These are phyloP conservation scores for Suillus placidus DNA, from an alignment of 768 basidiomycete genomes.

Conservation along the genomic window DNA sequence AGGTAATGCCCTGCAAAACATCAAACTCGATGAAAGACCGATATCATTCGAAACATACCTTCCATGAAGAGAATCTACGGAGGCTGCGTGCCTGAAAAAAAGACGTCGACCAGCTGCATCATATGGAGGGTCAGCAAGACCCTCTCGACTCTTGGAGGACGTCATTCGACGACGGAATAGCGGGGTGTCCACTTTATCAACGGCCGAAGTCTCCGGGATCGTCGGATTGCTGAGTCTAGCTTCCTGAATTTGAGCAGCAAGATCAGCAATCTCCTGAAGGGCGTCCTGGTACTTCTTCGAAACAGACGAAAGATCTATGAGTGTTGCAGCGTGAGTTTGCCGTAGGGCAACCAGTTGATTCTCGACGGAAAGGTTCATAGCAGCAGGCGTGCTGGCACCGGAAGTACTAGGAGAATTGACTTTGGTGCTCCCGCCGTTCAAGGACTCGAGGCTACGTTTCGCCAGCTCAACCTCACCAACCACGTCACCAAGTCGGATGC, in stretches of 20 bases:
- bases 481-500: slow-evolving; percentile 65
- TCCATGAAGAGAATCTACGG: slow-evolving; percentile 85
- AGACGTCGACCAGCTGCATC: slow-evolving; percentile 62
- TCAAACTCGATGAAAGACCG: slow-evolving; percentile 21
- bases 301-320: slow-evolving; percentile 77
- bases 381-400: slow-evolving; percentile 31
- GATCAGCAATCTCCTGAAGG: slow-evolving; percentile 88
- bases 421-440: slow-evolving; percentile 31
- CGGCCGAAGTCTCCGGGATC: slow-evolving; percentile 42
- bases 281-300: slow-evolving; percentile 87
- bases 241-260: slow-evolving; percentile 90
- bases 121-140: slow-evolving; percentile 38
- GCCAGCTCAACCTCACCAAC: slow-evolving; percentile 74
- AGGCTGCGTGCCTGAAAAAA: slow-evolving; percentile 90
- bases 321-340: slow-evolving; percentile 77
- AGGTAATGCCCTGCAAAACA: slow-evolving; percentile 73
- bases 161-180: slow-evolving; percentile 57
- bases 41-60: slow-evolving; percentile 49
- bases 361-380: slow-evolving; percentile 47
- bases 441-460: slow-evolving; percentile 62
- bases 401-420: slow-evolving; percentile 35
- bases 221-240: slow-evolving; percentile 64
- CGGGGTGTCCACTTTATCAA: slow-evolving; percentile 47
- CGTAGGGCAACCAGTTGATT: slow-evolving; percentile 75
- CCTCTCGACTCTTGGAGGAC: slow-evolving; percentile 51